Base-by-base conservation (phyloP, 495 filamentous ascomycete genomes). In the Terfezia claveryi region DNA sequence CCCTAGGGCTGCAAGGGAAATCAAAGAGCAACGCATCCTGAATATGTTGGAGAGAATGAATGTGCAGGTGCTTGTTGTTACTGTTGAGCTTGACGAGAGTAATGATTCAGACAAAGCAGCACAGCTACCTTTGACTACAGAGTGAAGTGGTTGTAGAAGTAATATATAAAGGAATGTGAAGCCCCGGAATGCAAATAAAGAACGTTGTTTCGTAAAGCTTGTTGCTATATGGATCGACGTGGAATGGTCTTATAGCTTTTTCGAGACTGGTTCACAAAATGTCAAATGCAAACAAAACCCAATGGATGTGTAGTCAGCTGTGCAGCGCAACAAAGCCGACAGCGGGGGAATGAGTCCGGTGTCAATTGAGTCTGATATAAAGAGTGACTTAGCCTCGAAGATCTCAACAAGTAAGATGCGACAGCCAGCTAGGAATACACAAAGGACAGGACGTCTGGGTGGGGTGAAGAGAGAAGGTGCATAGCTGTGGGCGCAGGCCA, bases 11-110 rank as follows among this genome's bases (percentile, higher is more conserved):
- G 54, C 52, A 20, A 49, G 0, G 3, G 44, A 14, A 1, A 49
- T 49, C 27, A 32, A 32, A 49, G 56, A 55, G 59, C 54, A 61
- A 58, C 52, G 62, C 62, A 64, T 64, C 52, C 52, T 56, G 54
- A 20, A 23, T 38, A 23, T 38, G 36, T n/a, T 54, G 14, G 17
- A n/a, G 23, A 8, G 17, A 54, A 38, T 10, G 11, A 52, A 11
- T 23, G 9, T n/a, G 52, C 10, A 54, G 27, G 53, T 17, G 27
- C 23, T 54, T 49, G 3, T 49, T 49, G 4, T 10, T 49, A 9
- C 9, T 49, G 44, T 49, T 49, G 44, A n/a, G 20, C 14, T n/a
- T 14, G 14, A 49, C 44, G 8, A 49, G 9, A 14, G 20, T 20
- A 20, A 20, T 0, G 20, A 20, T 20, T 2, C 20, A 20, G 20